These are phyloP conservation scores for Boletus speciosus DNA, from an alignment of 768 basidiomycete genomes.

Conservation along the genomic window DNA sequence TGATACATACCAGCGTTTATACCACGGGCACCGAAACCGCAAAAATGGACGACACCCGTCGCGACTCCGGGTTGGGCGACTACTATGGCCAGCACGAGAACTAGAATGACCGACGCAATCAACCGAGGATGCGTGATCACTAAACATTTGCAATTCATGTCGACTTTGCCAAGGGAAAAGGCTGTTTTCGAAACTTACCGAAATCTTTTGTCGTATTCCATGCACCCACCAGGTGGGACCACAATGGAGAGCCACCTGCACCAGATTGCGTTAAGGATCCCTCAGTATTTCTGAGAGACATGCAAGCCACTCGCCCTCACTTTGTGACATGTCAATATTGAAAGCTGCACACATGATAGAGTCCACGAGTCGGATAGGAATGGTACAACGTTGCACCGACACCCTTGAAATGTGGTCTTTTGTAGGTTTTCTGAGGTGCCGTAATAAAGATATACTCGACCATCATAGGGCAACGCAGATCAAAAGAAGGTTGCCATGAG, in stretches of 20 bases:
- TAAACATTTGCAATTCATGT: background rate
- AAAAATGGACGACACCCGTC: accelerated
- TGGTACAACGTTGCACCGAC: background rate
- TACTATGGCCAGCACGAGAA: background rate
- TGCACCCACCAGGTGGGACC: background rate
- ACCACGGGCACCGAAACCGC: background rate
- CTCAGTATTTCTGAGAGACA: accelerated
- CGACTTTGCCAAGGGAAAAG: background rate
- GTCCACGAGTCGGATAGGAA: background rate
- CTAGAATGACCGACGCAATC: accelerated
- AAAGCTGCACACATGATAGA: background rate
- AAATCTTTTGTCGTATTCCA: background rate
- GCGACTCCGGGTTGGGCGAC: background rate
- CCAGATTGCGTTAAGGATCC: accelerated
- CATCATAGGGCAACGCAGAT: background rate
- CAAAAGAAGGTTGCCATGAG: background rate
- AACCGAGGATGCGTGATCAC: background rate
- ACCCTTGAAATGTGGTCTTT: background rate
- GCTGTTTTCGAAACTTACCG: background rate
- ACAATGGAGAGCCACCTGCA: accelerated
- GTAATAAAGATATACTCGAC: background rate
- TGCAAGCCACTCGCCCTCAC: background rate
- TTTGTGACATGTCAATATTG: background rate
- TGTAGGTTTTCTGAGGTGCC: background rate
- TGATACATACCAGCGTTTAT: conserved; percentile 5